phyloP scores from a whole-genome alignment of 2,329 filamentous ascomycete species.

The Diaporthe velutina region DNA sequence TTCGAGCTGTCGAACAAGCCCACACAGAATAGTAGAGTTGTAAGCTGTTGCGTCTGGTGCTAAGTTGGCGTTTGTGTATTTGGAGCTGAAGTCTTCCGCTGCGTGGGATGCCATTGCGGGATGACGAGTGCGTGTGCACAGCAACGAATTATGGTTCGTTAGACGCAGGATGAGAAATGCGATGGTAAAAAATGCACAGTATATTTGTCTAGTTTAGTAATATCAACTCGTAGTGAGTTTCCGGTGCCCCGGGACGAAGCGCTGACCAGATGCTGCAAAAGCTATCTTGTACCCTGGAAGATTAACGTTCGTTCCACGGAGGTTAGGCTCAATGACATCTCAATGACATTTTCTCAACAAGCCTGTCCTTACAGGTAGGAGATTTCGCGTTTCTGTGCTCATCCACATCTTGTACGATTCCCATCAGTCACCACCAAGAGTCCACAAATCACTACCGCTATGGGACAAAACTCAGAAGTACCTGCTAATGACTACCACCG shows the following conservation, averaged over 20 bases:
- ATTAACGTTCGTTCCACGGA: not conserved
- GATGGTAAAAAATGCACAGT: not conserved
- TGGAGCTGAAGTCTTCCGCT: constrained; percentile 4
- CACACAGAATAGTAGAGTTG: not conserved
- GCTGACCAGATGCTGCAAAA: not conserved
- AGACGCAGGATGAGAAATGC: not conserved
- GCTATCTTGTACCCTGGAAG: not conserved
- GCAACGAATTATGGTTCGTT: not conserved
- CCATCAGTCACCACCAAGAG: too few species aligned
- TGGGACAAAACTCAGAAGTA: not conserved
- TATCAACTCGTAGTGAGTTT: not conserved
- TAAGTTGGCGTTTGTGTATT: constrained; percentile 12
- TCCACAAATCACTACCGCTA: not conserved
- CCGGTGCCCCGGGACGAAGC: not conserved
- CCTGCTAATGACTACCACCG: not conserved
- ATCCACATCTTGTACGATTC: too few species aligned
- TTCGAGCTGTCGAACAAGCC: not conserved
- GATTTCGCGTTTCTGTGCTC: not conserved
- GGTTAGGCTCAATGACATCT: not conserved
- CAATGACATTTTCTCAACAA: too few species aligned
- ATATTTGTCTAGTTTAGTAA: not conserved
- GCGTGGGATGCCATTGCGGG: not conserved
- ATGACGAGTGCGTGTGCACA: not conserved
- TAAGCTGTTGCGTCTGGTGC: not conserved
- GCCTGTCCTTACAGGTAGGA: too few species aligned